Percentiles rank a stretch among this genome's conserved stretches.
Evolutionary conservation across 2,329 filamentous ascomycete genomes (phyloP).

Genomic region (Trichoderma sp.): DNA sequence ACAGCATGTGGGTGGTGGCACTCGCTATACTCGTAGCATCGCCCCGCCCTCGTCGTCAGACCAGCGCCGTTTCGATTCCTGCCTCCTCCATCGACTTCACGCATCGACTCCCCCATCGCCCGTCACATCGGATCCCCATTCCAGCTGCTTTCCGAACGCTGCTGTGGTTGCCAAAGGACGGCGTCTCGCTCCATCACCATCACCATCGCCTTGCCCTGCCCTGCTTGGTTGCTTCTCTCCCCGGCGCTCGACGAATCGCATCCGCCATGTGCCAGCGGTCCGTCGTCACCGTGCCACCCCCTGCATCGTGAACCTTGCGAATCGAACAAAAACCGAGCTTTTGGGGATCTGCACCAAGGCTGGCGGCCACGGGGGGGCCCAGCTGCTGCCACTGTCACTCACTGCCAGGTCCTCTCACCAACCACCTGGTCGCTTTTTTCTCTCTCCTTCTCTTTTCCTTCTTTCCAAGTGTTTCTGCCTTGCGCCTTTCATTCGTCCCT

Average conservation of each 20-base stretch:
- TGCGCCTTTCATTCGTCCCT: background rate
- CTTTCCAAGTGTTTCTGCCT: background rate
- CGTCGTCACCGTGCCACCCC: constrained; percentile 23
- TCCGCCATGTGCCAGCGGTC: constrained; percentile 23
- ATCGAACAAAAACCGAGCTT: background rate
- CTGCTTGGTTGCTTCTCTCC: background rate
- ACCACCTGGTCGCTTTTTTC: background rate
- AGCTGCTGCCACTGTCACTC: background rate
- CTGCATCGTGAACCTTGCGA: constrained; percentile 29
- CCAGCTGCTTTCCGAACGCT: too few relatives aligned
- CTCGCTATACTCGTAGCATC: too few relatives aligned
- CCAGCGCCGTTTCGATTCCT: too few relatives aligned
- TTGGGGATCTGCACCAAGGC: constrained; percentile 16
- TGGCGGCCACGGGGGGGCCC: constrained; percentile 13
- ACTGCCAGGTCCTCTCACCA: constrained; percentile 18
- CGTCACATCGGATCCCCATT: too few relatives aligned
- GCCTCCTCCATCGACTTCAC: too few relatives aligned
- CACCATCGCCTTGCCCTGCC: background rate
- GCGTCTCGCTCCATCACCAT: too few relatives aligned
- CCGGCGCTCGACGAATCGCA: constrained; percentile 22
- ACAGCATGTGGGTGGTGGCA: too few relatives aligned
- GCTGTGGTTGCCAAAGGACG: too few relatives aligned
- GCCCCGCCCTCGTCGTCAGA: too few relatives aligned
- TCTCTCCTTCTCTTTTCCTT: background rate
- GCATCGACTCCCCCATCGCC: too few relatives aligned